phyloP scores from a whole-genome alignment of 1,284 basidiomycete species.

The Pterulicium gracile region DNA sequence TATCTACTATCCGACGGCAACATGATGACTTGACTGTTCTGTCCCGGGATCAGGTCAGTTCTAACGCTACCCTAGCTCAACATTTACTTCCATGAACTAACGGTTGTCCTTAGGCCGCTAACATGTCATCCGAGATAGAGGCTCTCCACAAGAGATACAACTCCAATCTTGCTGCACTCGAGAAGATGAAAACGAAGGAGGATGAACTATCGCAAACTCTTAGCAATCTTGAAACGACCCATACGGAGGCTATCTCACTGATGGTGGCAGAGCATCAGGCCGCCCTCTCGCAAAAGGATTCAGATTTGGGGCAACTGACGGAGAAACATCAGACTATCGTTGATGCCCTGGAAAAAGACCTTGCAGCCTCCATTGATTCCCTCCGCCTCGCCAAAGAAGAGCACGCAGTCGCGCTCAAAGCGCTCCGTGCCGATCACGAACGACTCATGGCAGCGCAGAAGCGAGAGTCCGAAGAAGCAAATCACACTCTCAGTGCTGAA shows the following conservation, averaged over 20 bases:
- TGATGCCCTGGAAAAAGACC: slow-evolving; percentile 28
- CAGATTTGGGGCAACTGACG: slow-evolving; percentile 21
- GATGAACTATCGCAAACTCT: slow-evolving; percentile 39
- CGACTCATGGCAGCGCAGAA: slow-evolving; percentile 37
- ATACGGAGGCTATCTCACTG: slow-evolving; percentile 34
- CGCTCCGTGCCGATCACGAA: slow-evolving; percentile 35
- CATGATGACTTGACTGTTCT: slow-evolving; percentile 71
- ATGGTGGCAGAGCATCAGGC: slow-evolving; percentile 46
- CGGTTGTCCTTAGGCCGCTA: slow-evolving; percentile 46
- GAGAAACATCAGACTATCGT: slow-evolving; percentile 27
- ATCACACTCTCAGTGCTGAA: slow-evolving; percentile 35
- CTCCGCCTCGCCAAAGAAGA: slow-evolving; percentile 38
- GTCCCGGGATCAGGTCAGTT: slow-evolving; percentile 67
- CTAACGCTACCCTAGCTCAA: not conserved
- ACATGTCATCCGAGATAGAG: slow-evolving; percentile 81
- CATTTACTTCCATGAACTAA: slow-evolving; percentile 3
- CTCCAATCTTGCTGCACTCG: slow-evolving; percentile 37
- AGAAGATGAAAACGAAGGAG: slow-evolving; percentile 47
- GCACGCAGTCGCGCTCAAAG: slow-evolving; percentile 40
- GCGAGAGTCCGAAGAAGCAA: slow-evolving; percentile 36
- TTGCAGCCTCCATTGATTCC: slow-evolving; percentile 28
- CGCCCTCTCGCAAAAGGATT: slow-evolving; percentile 39
- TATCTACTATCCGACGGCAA: slow-evolving; percentile 61
- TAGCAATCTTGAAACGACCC: slow-evolving; percentile 34
- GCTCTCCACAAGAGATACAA: slow-evolving; percentile 55